A percentile compares a stretch with the other conserved stretches of the same genome.
These are phyloP conservation scores for Mikania micrantha DNA, from an alignment of 129 eudicot genomes.

Conservation along the genomic window DNA sequence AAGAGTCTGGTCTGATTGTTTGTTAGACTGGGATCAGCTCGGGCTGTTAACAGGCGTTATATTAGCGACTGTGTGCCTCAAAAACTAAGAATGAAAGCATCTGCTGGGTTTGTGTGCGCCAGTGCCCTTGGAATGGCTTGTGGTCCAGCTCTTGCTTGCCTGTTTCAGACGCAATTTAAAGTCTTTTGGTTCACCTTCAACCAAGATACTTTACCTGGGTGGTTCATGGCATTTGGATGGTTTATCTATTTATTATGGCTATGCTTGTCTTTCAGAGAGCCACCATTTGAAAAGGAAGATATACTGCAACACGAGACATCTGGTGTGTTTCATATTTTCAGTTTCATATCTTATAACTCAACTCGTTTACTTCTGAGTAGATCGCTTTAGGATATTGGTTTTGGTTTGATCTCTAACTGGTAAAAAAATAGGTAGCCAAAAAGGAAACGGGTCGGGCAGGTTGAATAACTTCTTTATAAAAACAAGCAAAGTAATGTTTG, in stretches of 20 bases:
- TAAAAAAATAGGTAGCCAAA: not conserved
- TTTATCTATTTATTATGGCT: conserved; percentile 42
- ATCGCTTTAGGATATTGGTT: not conserved
- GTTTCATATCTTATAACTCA: conserved; percentile 2
- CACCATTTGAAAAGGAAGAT: conserved; percentile 28
- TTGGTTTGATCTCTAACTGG: not conserved
- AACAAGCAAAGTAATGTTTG: not conserved
- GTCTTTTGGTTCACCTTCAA: conserved; percentile 40
- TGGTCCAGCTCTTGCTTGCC: conserved; percentile 63
- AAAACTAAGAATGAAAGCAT: conserved; percentile 53
- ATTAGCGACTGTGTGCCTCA: conserved; percentile 59
- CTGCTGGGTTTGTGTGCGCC: conserved; percentile 57
- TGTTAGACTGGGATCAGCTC: conserved; percentile 52
- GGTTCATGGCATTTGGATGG: conserved; percentile 69
- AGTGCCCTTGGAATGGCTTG: conserved; percentile 71
- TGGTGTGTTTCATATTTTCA: conserved; percentile 27
- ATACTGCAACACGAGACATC: conserved; percentile 22
- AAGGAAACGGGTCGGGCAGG: not conserved
- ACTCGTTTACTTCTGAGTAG: not conserved
- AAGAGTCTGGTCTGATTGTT: conserved; percentile 12
- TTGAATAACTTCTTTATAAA: not conserved
- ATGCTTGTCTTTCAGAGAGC: conserved; percentile 42
- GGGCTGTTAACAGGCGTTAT: conserved; percentile 65
- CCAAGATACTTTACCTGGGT: conserved; percentile 56
- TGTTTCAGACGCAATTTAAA: conserved; percentile 44